A percentile compares a stretch with the other conserved stretches of the same genome.
Conservation (phyloP, 2,329 filamentous ascomycete species). For the Aspergillus sergii region DNA sequence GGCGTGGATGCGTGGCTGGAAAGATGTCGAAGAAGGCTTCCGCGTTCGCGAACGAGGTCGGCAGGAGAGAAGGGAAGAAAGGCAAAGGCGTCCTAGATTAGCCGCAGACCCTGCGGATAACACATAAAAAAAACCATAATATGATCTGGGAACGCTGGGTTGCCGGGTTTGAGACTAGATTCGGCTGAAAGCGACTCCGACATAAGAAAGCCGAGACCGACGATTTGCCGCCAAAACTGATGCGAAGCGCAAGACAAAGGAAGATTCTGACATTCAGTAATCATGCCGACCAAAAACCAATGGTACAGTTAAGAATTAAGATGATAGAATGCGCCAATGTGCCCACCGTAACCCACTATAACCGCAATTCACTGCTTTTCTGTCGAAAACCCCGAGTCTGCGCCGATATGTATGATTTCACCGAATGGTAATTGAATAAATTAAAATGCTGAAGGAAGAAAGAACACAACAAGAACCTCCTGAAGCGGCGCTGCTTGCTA, state of each 20-base stretch:
- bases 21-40: slow-evolving; percentile 45
- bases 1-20: slow-evolving; percentile 48
- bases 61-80: slow-evolving; percentile 50
- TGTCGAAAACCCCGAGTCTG: slow-evolving; percentile 27
- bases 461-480: not conserved
- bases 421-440: slow-evolving; percentile 26
- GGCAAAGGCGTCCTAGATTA: slow-evolving; percentile 8
- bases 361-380: slow-evolving; percentile 30
- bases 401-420: slow-evolving; percentile 37
- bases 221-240: slow-evolving; percentile 7
- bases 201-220: not conserved
- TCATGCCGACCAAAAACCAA: slow-evolving; percentile 1
- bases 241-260: not conserved
- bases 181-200: not conserved
- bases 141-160: not conserved
- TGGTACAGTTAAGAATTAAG: slow-evolving; percentile 15
- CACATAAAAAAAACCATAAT: not conserved
- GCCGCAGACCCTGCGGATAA: not conserved
- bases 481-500: not conserved
- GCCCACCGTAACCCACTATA: slow-evolving; percentile 26
- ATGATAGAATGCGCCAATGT: slow-evolving; percentile 11
- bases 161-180: not conserved
- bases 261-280: slow-evolving; percentile 15
- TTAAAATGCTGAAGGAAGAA: slow-evolving; percentile 20
- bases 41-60: slow-evolving; percentile 60